A percentile compares a stretch with the other conserved stretches of the same genome.
These are phyloP conservation scores for Coemansia sp. DNA, from an alignment of 192 early-diverging fungal species.

Conservation along the genomic window DNA sequence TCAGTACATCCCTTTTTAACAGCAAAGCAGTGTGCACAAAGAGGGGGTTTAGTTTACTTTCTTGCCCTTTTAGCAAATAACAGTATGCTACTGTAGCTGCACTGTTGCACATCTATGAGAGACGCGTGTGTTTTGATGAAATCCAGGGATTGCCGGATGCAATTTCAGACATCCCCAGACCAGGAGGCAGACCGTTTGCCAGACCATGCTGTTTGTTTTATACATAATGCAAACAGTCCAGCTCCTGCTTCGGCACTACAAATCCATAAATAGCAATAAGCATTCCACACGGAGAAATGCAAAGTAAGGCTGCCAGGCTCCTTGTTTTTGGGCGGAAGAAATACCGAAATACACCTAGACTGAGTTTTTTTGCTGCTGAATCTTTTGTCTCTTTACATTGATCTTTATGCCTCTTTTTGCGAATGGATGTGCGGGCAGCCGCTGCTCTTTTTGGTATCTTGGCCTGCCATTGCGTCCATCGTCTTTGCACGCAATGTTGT, in stretches of 20 bases:
- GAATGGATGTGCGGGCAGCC: neutral
- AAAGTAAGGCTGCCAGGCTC: too few relatives aligned
- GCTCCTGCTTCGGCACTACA: neutral
- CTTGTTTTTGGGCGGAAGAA: neutral
- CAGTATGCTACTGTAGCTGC: neutral
- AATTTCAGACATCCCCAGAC: neutral
- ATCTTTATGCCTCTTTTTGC: neutral
- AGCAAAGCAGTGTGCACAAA: too few relatives aligned
- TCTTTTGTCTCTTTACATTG: neutral
- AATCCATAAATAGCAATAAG: too few relatives aligned
- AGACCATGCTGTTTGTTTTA: neutral
- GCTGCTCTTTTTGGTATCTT: neutral
- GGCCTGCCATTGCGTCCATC: neutral
- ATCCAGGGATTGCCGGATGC: neutral
- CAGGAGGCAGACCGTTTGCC: neutral
- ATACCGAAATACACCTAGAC: too few relatives aligned
- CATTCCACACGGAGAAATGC: too few relatives aligned
- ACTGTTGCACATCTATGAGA: neutral
- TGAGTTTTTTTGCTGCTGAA: neutral
- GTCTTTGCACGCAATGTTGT: neutral
- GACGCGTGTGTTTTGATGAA: neutral
- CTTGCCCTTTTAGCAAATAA: neutral
- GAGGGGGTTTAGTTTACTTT: too few relatives aligned
- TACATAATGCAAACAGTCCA: neutral
- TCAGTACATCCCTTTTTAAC: too few relatives aligned